Percentiles rank a stretch among this genome's conserved stretches.
Conservation (phyloP, 2,329 filamentous ascomycete species). For the Neonectria magnoliae region DNA sequence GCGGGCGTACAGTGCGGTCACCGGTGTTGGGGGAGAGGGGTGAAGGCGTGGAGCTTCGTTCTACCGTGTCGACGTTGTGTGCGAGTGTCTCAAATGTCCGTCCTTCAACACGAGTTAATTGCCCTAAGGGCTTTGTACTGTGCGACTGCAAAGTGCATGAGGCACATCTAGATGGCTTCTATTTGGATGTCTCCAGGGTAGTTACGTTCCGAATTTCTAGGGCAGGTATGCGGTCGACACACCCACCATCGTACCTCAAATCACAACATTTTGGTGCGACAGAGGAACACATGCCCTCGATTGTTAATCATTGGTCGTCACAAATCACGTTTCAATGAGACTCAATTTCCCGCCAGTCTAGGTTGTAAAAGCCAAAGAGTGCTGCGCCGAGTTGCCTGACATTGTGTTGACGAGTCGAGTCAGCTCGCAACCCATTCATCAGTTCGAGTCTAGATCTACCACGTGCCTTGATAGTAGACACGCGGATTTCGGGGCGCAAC, state of each 20-base stretch:
- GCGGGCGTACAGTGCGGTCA: constrained; percentile 9
- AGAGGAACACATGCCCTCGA: background rate
- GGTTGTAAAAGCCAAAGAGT: background rate
- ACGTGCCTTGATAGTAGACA: constrained; percentile 5
- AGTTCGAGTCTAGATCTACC: constrained; percentile 1
- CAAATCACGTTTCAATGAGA: background rate
- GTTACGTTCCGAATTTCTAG: background rate
- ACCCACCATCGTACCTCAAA: background rate
- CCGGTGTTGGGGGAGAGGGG: background rate
- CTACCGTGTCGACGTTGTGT: background rate
- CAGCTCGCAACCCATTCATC: background rate
- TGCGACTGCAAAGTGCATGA: background rate
- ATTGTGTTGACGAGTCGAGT: constrained; percentile 2
- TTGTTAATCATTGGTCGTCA: background rate
- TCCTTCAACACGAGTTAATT: background rate
- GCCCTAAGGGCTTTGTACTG: background rate
- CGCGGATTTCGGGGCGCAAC: constrained; percentile 18
- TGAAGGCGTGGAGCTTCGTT: background rate
- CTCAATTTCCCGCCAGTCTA: background rate
- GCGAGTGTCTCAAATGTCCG: background rate
- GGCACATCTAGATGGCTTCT: background rate
- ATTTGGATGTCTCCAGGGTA: background rate
- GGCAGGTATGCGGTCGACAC: background rate
- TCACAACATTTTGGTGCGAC: background rate
- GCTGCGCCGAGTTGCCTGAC: background rate